A percentile compares a stretch with the other conserved stretches of the same genome.
Conservation (phyloP, 768 basidiomycete genomes). For the Thelephora aurantiotincta region DNA sequence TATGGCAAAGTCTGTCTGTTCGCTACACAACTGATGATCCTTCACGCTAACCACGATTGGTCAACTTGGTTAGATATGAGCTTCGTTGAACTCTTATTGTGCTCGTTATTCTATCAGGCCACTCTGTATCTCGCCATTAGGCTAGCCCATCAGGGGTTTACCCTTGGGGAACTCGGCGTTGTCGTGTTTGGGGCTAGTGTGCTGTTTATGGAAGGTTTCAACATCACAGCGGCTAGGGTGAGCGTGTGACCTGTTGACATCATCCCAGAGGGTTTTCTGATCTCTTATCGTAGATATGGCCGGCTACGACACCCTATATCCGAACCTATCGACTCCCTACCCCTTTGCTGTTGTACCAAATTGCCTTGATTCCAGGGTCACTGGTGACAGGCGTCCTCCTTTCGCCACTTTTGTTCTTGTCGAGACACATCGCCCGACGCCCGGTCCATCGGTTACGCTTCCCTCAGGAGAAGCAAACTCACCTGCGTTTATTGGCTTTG, state of each 20-base stretch:
- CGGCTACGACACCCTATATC: conserved; percentile 66
- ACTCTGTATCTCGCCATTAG: conserved; percentile 81
- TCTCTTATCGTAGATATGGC: conserved; percentile 47
- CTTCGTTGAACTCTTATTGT: conserved; percentile 56
- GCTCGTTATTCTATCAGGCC: conserved; percentile 80
- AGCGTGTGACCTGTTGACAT: not conserved
- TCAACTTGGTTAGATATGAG: conserved; percentile 44
- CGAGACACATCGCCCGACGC: conserved; percentile 80
- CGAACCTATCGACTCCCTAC: conserved; percentile 89
- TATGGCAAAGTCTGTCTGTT: conserved; percentile 58
- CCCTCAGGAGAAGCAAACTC: conserved; percentile 71
- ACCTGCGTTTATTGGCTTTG: conserved; percentile 71
- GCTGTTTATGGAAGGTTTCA: conserved; percentile 74
- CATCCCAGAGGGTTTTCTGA: not conserved
- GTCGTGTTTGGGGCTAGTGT: conserved; percentile 83
- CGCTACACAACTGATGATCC: conserved; percentile 3
- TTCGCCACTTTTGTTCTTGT: conserved; percentile 85
- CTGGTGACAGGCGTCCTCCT: conserved; percentile 87
- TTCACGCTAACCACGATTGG: not conserved
- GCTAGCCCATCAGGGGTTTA: conserved; percentile 88
- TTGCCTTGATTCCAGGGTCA: conserved; percentile 85
- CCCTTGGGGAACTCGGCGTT: conserved; percentile 83
- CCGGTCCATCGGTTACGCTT: conserved; percentile 70
- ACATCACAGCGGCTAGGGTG: conserved; percentile 73
- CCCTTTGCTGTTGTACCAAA: conserved; percentile 82